Conservation (phyloP, 202 grass and related monocot genomes). For the Elaeis oleifera region DNA sequence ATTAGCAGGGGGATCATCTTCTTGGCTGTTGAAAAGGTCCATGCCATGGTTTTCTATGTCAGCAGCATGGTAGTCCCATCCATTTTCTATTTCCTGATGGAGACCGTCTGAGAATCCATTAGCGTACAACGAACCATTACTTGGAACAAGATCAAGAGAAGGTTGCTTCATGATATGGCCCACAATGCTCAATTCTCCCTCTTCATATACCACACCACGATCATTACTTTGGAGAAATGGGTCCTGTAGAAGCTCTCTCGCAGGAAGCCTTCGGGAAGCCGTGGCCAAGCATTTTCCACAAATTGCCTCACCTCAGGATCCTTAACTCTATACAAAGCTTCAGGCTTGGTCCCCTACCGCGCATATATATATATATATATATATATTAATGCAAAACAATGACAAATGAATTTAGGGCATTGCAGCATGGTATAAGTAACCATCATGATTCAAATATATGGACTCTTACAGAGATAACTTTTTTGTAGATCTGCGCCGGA, state of each 20-base stretch:
- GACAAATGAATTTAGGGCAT: no score
- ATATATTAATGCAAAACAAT: no score
- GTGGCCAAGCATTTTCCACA: constrained; percentile 22
- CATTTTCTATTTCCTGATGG: constrained; percentile 51
- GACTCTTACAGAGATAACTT: constrained; percentile 79
- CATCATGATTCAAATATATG: neutral
- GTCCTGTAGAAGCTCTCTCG: constrained; percentile 21
- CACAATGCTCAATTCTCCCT: constrained; percentile 26
- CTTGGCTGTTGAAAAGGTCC: constrained; percentile 62
- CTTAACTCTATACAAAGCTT: constrained; percentile 18
- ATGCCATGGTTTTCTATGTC: constrained; percentile 51
- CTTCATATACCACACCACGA: constrained; percentile 20
- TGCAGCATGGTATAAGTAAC: neutral
- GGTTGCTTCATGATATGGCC: constrained; percentile 27
- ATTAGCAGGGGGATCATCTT: constrained; percentile 67
- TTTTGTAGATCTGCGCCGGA: constrained; percentile 95
- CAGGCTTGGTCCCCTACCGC: constrained; percentile 12
- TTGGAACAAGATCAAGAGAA: constrained; percentile 38
- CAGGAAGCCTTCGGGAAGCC: constrained; percentile 14
- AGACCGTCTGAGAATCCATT: constrained; percentile 48
- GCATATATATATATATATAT: no score
- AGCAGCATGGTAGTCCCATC: constrained; percentile 35
- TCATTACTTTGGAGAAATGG: constrained; percentile 34
- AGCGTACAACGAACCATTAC: constrained; percentile 35
- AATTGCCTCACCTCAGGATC: constrained; percentile 22